Percentiles rank a stretch among this genome's conserved stretches.
These are phyloP conservation scores for Albatrellus ellisii DNA, from an alignment of 768 basidiomycete species.

Conservation along the genomic window DNA sequence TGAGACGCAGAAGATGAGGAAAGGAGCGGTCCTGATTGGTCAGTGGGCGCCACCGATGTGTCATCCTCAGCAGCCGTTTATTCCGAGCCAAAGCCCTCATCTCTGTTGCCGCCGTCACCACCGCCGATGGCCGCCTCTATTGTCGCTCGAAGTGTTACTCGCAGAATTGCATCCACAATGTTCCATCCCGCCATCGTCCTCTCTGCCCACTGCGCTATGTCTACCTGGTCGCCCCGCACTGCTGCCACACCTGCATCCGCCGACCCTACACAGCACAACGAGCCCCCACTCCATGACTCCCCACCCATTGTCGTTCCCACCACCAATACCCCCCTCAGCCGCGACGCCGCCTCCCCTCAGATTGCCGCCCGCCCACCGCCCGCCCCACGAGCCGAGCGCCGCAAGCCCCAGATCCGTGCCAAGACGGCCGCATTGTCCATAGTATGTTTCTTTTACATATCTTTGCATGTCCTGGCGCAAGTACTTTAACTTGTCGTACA, in stretches of 20 bases:
- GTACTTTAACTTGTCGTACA: slow-evolving; percentile 20
- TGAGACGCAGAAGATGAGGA: too few species aligned
- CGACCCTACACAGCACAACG: slow-evolving; percentile 13
- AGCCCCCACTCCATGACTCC: slow-evolving; percentile 25
- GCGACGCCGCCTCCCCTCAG: slow-evolving; percentile 58
- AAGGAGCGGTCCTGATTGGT: background rate
- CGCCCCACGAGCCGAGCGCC: slow-evolving; percentile 47
- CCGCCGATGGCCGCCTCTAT: slow-evolving; percentile 10
- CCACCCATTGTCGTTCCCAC: slow-evolving; percentile 41
- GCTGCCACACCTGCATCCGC: slow-evolving; percentile 16
- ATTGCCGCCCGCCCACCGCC: slow-evolving; percentile 61
- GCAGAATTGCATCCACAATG: too few species aligned
- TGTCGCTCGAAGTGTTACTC: too few species aligned
- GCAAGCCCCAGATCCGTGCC: slow-evolving; percentile 51
- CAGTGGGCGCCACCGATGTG: too few species aligned
- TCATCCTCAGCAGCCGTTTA: too few species aligned
- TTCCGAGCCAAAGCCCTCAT: too few species aligned
- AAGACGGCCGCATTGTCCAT: slow-evolving; percentile 70
- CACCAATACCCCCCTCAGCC: slow-evolving; percentile 28
- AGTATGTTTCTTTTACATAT: slow-evolving; percentile 33
- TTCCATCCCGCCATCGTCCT: slow-evolving; percentile 5
- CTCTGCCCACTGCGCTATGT: slow-evolving; percentile 29
- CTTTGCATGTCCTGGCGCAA: background rate
- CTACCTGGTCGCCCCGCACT: slow-evolving; percentile 35
- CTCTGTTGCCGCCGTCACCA: slow-evolving; percentile 2